These are phyloP conservation scores for Skeletonema potamos DNA, from an alignment of 108 stramenopile species.

Conservation along the genomic window DNA sequence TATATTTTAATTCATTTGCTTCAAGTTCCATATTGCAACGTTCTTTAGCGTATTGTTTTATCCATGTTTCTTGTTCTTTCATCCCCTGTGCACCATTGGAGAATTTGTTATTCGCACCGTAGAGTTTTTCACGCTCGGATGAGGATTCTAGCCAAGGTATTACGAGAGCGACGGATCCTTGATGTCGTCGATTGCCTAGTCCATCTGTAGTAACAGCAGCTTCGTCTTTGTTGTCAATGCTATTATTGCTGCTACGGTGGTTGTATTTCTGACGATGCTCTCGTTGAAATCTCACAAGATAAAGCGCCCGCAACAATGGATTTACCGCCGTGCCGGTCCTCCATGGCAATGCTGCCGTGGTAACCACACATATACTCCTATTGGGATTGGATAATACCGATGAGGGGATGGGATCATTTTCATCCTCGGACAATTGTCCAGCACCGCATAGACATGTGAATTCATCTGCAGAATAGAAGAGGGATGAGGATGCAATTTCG, in stretches of 20 bases:
- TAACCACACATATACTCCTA: slow-evolving; percentile 51
- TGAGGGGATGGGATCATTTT: slow-evolving; percentile 8
- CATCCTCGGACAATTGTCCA: background rate
- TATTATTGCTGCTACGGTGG: background rate
- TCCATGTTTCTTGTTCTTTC: slow-evolving; percentile 42
- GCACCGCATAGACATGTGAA: background rate
- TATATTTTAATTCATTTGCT: slow-evolving; percentile 50
- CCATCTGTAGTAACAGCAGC: too few relatives aligned
- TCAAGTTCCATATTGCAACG: slow-evolving; percentile 42
- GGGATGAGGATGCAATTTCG: too few relatives aligned
- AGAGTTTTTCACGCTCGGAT: slow-evolving; percentile 34
- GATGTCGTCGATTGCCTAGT: too few relatives aligned
- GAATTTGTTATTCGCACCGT: slow-evolving; percentile 26
- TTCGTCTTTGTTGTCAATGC: slow-evolving; percentile 4
- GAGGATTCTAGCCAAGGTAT: slow-evolving; percentile 57
- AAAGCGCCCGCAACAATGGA: slow-evolving; percentile 68
- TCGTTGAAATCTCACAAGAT: slow-evolving; percentile 43
- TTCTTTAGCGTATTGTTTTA: slow-evolving; percentile 30
- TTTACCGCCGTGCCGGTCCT: slow-evolving; percentile 80
- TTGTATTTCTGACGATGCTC: slow-evolving; percentile 18
- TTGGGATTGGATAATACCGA: slow-evolving; percentile 29
- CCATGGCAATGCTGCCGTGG: slow-evolving; percentile 77
- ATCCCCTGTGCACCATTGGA: slow-evolving; percentile 26
- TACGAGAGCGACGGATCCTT: slow-evolving; percentile 39
- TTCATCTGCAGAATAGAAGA: background rate